Conservation (phyloP, 352 stramenopile species). For the Globisporangium spinosum region DNA sequence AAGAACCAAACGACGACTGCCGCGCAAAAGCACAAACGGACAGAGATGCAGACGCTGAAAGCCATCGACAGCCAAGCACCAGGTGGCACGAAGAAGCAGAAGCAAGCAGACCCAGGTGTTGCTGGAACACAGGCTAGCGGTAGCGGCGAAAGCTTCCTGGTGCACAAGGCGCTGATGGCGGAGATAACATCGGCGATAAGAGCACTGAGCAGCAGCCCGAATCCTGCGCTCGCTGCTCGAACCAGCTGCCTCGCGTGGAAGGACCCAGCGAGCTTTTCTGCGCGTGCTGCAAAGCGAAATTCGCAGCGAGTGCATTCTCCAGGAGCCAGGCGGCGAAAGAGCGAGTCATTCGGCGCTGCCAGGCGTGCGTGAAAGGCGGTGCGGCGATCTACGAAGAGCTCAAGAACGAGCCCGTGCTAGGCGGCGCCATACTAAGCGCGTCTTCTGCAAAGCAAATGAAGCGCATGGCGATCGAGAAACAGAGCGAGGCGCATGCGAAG, state of each 20-base stretch:
- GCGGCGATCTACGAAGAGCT: neutral
- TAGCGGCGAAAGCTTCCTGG: too few relatives aligned
- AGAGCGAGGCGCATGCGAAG: neutral
- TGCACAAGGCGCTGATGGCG: neutral
- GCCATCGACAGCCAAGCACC: too few relatives aligned
- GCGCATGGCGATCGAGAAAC: neutral
- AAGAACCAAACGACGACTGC: too few relatives aligned
- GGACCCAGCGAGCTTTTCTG: neutral
- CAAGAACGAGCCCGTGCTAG: neutral
- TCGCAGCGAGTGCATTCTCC: neutral
- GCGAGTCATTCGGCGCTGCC: neutral
- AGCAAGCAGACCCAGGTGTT: too few relatives aligned
- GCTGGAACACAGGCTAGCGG: neutral
- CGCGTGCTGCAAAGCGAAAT: constrained; percentile 8
- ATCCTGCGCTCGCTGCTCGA: neutral
- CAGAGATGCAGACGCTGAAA: too few relatives aligned
- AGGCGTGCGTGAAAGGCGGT: neutral
- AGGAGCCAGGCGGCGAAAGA: neutral
- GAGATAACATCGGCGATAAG: neutral
- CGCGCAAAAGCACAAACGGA: too few relatives aligned
- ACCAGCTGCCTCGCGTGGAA: neutral
- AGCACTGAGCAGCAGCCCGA: neutral
- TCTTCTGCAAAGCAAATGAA: neutral
- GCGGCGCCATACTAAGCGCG: neutral
- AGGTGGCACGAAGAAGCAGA: too few relatives aligned